phyloP scores from a whole-genome alignment of 495 filamentous ascomycete genomes.

The Trichoderma reesei region DNA sequence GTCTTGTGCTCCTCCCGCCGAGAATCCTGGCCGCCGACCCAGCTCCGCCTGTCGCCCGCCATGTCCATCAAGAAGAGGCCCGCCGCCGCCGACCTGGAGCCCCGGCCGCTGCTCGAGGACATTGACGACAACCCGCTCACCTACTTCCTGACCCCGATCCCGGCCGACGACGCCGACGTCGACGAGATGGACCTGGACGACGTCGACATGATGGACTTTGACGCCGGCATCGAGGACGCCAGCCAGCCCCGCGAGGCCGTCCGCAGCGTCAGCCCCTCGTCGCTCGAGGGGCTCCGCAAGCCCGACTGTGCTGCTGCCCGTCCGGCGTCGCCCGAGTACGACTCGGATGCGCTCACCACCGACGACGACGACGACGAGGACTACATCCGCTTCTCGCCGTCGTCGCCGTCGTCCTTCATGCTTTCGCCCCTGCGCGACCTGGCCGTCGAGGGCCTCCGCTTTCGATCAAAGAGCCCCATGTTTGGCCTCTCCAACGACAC shows the following conservation, averaged over 20 bases:
- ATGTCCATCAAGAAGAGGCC: conserved; percentile 1
- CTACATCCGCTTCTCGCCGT: conserved; percentile 28
- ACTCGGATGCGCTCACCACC: conserved; percentile 18
- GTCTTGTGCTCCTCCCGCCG: conserved; percentile 4
- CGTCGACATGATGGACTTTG: conserved; percentile 34
- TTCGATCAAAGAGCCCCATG: conserved; percentile 4
- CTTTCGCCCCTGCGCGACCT: conserved; percentile 21
- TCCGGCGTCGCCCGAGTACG: conserved; percentile 19
- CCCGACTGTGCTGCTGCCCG: conserved; percentile 23
- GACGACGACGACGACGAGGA: conserved; percentile 30
- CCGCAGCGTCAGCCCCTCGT: conserved; percentile 38
- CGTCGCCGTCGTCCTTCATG: conserved; percentile 14
- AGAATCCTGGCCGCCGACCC: conserved; percentile 13
- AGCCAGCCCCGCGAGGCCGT: conserved; percentile 31
- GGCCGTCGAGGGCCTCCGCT: conserved; percentile 8
- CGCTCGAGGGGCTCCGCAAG: conserved; percentile 34
- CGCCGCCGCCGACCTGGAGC: neutral
- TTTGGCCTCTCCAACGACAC: conserved; percentile 15
- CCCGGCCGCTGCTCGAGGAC: conserved; percentile 19
- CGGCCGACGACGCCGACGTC: conserved; percentile 23
- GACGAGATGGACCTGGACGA: conserved; percentile 27
- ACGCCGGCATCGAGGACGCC: conserved; percentile 41
- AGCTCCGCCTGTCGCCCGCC: conserved; percentile 5
- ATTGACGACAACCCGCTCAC: conserved; percentile 37
- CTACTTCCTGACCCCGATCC: conserved; percentile 40